phyloP scores from a whole-genome alignment of 2,329 filamentous ascomycete species.

The Triangularia verruculosa region DNA sequence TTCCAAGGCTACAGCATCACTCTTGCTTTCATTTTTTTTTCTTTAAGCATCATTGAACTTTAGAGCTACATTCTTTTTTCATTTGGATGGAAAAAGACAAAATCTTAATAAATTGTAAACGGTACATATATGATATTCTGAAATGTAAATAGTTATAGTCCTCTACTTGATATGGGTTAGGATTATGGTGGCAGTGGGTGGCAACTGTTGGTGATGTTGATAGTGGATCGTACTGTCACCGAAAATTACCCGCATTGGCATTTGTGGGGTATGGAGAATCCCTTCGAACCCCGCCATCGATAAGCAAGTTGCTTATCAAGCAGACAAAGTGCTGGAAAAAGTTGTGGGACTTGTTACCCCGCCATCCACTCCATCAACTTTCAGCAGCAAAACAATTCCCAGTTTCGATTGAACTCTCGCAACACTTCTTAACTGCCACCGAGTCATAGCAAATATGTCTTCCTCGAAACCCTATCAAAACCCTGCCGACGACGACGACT shows the following conservation, averaged over 20 bases:
- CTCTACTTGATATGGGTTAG: background rate
- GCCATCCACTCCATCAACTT: background rate
- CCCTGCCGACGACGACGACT: constrained; percentile 51
- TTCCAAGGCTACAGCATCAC: too few relatives aligned
- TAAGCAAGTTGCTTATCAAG: background rate
- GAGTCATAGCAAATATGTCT: constrained; percentile 17
- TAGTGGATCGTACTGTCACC: background rate
- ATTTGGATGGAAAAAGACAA: too few relatives aligned
- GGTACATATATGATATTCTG: too few relatives aligned
- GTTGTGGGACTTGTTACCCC: constrained; percentile 4
- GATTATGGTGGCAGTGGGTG: background rate
- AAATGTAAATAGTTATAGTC: background rate
- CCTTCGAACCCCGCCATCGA: background rate
- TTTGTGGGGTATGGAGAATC: background rate
- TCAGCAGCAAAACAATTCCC: background rate
- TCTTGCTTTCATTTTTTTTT: too few relatives aligned
- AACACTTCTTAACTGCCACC: background rate
- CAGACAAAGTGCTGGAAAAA: background rate
- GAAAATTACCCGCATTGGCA: background rate
- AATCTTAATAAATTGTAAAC: too few relatives aligned
- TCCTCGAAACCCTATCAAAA: constrained; percentile 35
- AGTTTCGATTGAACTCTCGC: background rate
- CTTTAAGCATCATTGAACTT: too few relatives aligned
- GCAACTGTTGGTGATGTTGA: background rate
- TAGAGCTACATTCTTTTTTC: too few relatives aligned